A percentile compares a stretch with the other conserved stretches of the same genome.
These are phyloP conservation scores for Colletotrichum gigasporum DNA, from an alignment of 2,329 filamentous ascomycete species.

Conservation along the genomic window DNA sequence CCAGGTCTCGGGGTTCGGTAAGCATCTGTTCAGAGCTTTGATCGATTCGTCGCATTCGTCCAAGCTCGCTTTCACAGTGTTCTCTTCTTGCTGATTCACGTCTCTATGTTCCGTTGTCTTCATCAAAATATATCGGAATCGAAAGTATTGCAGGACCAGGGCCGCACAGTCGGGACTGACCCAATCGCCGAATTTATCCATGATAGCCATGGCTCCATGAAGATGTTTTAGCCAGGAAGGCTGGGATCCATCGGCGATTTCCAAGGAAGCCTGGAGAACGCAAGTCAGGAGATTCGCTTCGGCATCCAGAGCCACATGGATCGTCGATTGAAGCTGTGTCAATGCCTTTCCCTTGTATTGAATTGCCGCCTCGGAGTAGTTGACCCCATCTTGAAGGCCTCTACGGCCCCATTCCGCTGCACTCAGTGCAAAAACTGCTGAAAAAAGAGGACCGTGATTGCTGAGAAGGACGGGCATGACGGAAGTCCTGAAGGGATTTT, in stretches of 20 bases:
- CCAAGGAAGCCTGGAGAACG: slow-evolving; percentile 14
- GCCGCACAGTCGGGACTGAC: slow-evolving; percentile 2
- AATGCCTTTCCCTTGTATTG: slow-evolving; percentile 3
- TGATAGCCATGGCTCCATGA: not conserved
- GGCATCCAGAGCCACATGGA: not conserved
- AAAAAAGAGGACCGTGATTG: slow-evolving; percentile 5
- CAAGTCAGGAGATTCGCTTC: slow-evolving; percentile 8
- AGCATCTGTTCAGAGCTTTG: not conserved
- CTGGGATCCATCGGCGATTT: slow-evolving; percentile 1
- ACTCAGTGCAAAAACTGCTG: not conserved
- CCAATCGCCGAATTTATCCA: not conserved
- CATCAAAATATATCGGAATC: slow-evolving; percentile 13
- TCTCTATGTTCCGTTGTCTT: not conserved
- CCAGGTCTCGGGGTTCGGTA: not conserved
- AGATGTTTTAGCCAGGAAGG: slow-evolving; percentile 10
- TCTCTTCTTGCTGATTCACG: not conserved
- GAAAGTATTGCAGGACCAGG: slow-evolving; percentile 4
- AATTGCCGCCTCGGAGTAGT: not conserved
- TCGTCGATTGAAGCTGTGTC: not conserved
- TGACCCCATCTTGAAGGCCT: not conserved
- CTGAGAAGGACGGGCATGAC: slow-evolving; percentile 7
- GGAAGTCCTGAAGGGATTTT: slow-evolving; percentile 4
- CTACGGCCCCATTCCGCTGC: slow-evolving; percentile 1
- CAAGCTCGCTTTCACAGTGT: not conserved
- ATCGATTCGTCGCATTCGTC: not conserved